Evolutionary conservation across 2,329 filamentous ascomycete species (phyloP).

Genomic region (Stenocarpella maydis): DNA sequence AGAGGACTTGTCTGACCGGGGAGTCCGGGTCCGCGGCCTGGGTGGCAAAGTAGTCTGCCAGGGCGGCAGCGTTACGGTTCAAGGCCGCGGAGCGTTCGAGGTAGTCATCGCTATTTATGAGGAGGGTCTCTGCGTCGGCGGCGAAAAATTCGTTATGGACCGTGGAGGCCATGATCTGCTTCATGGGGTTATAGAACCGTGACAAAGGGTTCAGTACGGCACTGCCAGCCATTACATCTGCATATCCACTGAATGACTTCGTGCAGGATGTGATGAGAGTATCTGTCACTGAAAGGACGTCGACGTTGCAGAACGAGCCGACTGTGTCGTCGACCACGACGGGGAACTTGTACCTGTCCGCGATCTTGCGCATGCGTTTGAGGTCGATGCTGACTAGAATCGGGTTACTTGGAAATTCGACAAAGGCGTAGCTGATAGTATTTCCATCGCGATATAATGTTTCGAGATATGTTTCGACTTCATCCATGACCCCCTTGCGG

Average conservation of each 20-base stretch:
- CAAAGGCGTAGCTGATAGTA: conserved; percentile 54
- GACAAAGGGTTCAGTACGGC: conserved; percentile 58
- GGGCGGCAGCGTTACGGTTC: conserved; percentile 60
- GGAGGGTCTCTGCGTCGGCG: conserved; percentile 54
- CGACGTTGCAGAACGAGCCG: conserved; percentile 57
- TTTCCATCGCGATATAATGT: conserved; percentile 48
- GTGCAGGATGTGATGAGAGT: conserved; percentile 61
- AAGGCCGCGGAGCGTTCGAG: conserved; percentile 63
- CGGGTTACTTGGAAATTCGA: conserved; percentile 61
- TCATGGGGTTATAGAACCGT: conserved; percentile 49
- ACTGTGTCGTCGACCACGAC: conserved; percentile 59
- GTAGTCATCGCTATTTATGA: conserved; percentile 59
- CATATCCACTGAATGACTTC: conserved; percentile 66
- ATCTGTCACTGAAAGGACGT: conserved; percentile 58
- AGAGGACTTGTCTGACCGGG: conserved; percentile 52
- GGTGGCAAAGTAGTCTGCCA: conserved; percentile 53
- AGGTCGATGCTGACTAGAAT: conserved; percentile 53
- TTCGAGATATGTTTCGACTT: conserved; percentile 55
- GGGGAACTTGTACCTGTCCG: conserved; percentile 54
- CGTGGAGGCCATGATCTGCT: conserved; percentile 39
- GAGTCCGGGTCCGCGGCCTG: conserved; percentile 49
- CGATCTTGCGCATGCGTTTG: conserved; percentile 48
- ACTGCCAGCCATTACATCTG: conserved; percentile 63
- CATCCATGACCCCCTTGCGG: conserved; percentile 47
- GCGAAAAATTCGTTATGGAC: conserved; percentile 57